Base-by-base conservation (phyloP, 495 filamentous ascomycete species). In the Tuber indicum region DNA sequence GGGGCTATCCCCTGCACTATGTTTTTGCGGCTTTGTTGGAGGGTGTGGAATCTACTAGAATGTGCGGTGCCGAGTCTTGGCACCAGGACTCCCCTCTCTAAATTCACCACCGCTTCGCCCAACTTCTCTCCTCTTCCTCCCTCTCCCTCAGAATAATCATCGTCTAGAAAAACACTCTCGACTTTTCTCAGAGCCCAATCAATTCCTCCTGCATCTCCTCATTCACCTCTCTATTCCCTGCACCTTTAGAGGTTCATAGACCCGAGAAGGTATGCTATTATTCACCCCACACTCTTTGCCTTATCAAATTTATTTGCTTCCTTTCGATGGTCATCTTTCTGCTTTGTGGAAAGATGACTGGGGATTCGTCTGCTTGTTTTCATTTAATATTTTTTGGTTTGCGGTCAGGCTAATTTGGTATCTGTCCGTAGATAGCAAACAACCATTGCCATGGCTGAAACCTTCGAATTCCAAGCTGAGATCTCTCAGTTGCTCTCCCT, bases 391-490 rank as follows among this genome's bases (percentile, higher is more conserved):
- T n/a, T n/a, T 7, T 41, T 36, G 36, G 39, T 43, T 52, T 62
- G 8, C 36, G 36, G 46, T 36, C 3, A 16, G 21, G 43, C 32
- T 74, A 69, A 71, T 41, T 72, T 71, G 71, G 66, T 52, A 80
- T 47, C 7, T 72, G 72, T 71, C 21, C 72, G 47, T 1, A 80
- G 78, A 79, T 10, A 76, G 69, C 43, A 80, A 79, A 74, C 73
- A 80, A 74, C 58, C 78, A 71, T 80, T 72, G 76, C 74, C 85
- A 96, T 96, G 94, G 86, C 94, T 85, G 85, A 97, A 88, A 96
- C 93, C 77, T 98, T 98, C 88, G 94, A 98, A 91, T 99, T 99
- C 89, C 96, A 99, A 91, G 95, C 94, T 92, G 95, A 98, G 92
- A 98, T 98, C 86, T 97, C 94, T 91, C 96, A 99, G 93, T 93